Evolutionary conservation across 768 basidiomycete species (phyloP).

Genomic region (Galerina sulciceps): DNA sequence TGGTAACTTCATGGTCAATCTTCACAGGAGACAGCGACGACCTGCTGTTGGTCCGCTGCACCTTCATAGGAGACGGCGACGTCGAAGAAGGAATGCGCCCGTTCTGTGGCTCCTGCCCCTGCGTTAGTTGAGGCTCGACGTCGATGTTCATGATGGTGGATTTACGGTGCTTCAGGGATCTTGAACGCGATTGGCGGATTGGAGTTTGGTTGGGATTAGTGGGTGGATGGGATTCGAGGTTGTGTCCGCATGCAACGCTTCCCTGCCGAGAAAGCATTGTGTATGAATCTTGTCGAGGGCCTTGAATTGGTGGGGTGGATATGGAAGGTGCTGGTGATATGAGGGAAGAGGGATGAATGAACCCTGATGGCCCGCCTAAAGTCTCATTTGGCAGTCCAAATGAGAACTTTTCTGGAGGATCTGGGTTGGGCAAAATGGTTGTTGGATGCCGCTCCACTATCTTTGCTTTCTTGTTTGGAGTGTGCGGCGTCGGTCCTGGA

Average conservation of each 20-base stretch:
- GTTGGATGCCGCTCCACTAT: slow-evolving; percentile 23
- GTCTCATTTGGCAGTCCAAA: slow-evolving; percentile 40
- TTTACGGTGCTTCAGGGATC: background rate
- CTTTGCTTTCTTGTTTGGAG: slow-evolving; percentile 3
- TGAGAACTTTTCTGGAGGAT: slow-evolving; percentile 14
- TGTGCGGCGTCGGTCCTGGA: background rate
- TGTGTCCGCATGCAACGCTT: background rate
- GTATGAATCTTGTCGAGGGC: slow-evolving; percentile 4
- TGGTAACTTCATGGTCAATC: slow-evolving; percentile 52
- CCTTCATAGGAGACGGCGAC: slow-evolving; percentile 58
- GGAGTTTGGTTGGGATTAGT: background rate
- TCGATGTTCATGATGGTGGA: slow-evolving; percentile 3
- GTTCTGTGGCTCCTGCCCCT: slow-evolving; percentile 4
- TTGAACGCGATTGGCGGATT: background rate
- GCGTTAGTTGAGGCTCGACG: background rate
- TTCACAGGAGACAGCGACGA: slow-evolving; percentile 44
- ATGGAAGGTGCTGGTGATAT: slow-evolving; percentile 1
- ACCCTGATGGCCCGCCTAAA: slow-evolving; percentile 23
- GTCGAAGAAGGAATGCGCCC: slow-evolving; percentile 62
- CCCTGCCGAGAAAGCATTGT: background rate
- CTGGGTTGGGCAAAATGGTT: slow-evolving; percentile 13
- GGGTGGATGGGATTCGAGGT: background rate
- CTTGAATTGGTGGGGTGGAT: background rate
- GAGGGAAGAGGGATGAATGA: slow-evolving; percentile 14
- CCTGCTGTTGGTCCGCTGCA: slow-evolving; percentile 20